Conservation (phyloP, 2,329 filamentous ascomycete genomes). For the Blastomyces gilchristii region DNA sequence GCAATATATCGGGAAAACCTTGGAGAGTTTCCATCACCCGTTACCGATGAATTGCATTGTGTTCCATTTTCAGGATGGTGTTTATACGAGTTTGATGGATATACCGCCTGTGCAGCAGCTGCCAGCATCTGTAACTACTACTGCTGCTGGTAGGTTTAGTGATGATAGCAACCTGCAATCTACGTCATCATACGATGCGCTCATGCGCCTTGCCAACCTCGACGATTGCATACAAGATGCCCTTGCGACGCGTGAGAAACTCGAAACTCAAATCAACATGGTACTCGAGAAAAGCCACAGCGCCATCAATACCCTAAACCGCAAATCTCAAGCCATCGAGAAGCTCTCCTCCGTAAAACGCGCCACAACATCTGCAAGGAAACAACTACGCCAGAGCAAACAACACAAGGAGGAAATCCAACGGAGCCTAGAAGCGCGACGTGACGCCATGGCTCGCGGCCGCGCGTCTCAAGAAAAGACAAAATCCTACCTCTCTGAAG, state of each 20-base stretch:
- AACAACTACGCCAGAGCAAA: conserved; percentile 52
- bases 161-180: conserved; percentile 34
- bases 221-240: conserved; percentile 89
- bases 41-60: conserved; percentile 74
- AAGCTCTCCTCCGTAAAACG: conserved; percentile 34
- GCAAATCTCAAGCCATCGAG: conserved; percentile 32
- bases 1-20: conserved; percentile 63
- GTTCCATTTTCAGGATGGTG: conserved; percentile 74
- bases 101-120: conserved; percentile 42
- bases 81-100: conserved; percentile 67
- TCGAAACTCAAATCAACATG: conserved; percentile 67
- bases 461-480: conserved; percentile 49
- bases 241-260: conserved; percentile 59
- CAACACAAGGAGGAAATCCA: conserved; percentile 58
- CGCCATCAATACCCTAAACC: conserved; percentile 23
- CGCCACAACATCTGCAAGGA: conserved; percentile 53
- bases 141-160: conserved; percentile 19
- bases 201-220: conserved; percentile 80
- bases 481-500: conserved; percentile 52
- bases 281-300: conserved; percentile 32
- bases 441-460: conserved; percentile 57
- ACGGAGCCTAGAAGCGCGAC: conserved; percentile 54
- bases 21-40: conserved; percentile 56
- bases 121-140: background rate
- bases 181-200: conserved; percentile 73